Evolutionary conservation across 225 moss, liverwort and hornwort genomes (phyloP), one percentile per base, ranked within the genome.

Genomic region (Pleurozium schreberi): DNA sequence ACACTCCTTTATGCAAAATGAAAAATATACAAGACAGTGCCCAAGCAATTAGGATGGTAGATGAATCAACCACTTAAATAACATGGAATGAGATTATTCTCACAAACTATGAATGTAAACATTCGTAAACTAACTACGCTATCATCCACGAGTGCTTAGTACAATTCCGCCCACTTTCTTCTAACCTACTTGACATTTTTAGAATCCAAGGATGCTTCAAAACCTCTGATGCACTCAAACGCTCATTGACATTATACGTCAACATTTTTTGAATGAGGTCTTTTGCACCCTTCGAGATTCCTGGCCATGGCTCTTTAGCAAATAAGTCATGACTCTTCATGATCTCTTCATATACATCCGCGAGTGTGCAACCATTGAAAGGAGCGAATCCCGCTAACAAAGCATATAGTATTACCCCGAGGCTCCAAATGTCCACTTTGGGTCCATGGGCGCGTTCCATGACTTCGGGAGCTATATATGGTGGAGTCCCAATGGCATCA

Each of bases 371-470:
- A 57, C 19, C 57, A 57, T 57, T 57, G 21, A 74, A 74, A 30
- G 18, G 18, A 30, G 6, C 28, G 3, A 18, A 18, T 0, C 23
- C 2, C 0, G 10, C 12, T 25, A 77, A 38, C 4, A 77, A 2
- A 38, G 6, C 2, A 77, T 77, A 77, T 25, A 77, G 0, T 53
- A 55, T 38, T 9, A 77, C 38, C 3, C 38, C 9, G 0, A 4
- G 31, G 11, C 77, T 77, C 23, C 53, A 77, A 55, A 77, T 77
- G 34, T 77, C 77, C 1, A 23, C 36, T 77, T 77, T 53, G 14
- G 77, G 14, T 36, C 53, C 53, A 36, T 77, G 9, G 53, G 53
- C 36, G 13, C 23, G 14, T 77, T 36, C 53, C 36, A 76, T 22
- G 2, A 76, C 36, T 75, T 75, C 8, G 3, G 14, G 36, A 76